phyloP scores from a whole-genome alignment of 345 rosid genomes.

The Citrus hindsii region DNA sequence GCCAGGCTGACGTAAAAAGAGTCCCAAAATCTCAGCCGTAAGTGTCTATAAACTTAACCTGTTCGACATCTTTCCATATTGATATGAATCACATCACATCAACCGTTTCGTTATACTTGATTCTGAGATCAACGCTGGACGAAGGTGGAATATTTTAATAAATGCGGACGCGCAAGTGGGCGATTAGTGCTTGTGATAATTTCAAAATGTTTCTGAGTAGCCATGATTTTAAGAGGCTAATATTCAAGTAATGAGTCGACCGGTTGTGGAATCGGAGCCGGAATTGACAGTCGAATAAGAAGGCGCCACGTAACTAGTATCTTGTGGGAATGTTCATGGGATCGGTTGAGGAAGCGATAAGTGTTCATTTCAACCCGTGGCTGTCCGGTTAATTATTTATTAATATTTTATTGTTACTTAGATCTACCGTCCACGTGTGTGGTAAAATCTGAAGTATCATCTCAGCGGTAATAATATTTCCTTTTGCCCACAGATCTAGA shows the following conservation, averaged over 20 bases:
- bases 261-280: not conserved
- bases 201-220: not conserved
- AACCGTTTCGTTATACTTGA: not conserved
- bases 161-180: not conserved
- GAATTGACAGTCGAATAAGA: constrained; percentile 16
- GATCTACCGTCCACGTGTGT: not conserved
- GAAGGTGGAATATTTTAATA: not conserved
- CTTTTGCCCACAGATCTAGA: too few species aligned
- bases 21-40: constrained; percentile 24
- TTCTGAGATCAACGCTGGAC: not conserved
- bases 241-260: not conserved
- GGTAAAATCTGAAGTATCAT: too few species aligned
- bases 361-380: not conserved
- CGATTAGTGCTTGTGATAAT: too few species aligned
- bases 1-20: not conserved
- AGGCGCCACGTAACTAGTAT: constrained; percentile 11
- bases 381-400: not conserved
- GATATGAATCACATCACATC: not conserved
- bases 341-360: not conserved
- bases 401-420: not conserved
- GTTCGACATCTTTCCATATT: not conserved
- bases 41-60: not conserved
- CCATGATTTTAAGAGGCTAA: not conserved
- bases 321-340: not conserved
- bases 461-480: too few species aligned